Evolutionary conservation across 2,329 filamentous ascomycete species (phyloP), one percentile per base, ranked within the genome.

Genomic region (Paraphaeosphaeria sporulosa): DNA sequence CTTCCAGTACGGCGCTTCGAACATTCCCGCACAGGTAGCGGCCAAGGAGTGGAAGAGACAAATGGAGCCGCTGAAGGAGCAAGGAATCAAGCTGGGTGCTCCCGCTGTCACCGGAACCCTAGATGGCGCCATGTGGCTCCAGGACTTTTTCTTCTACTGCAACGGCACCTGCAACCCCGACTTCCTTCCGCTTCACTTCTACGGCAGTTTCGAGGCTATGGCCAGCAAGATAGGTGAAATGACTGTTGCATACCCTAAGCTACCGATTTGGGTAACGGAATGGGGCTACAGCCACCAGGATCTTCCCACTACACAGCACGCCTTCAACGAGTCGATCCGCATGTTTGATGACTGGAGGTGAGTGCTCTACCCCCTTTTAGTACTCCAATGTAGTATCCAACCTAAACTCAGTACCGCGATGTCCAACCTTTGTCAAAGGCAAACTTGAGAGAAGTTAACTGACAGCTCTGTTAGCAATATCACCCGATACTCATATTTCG

Each of bases 251-350:
- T 83, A 80, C 64, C 71, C 70, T 19, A 77, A 87, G 81, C 72
- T 77, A 77, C 82, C 85, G 3, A 86, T 94, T 62, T 94, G 91
- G 92, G 82, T 94, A 12, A 94, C 92, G 27, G 92, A 95, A 77
- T 93, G 90, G 74, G 91, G 89, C 40, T 83, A 84, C 55, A 75
- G 80, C 57, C 76, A 89, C 62, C 81, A 86, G 68, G 79, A 83
- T 27, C 82, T 92, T 17, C 60, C 73, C 1, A 77, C 82, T 0
- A 89, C 88, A 0, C 85, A 92, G 71, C 66, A 73, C 0, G 93
- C 91, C 72, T 93, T 87, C 80, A 92, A 93, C 69, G 82, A 81
- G 68, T 88, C 85, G 2, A 76, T 85, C 55, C 83, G 86, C 47
- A 92, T 88, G 75, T 86, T 94, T 62, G 91, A 94, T 74, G 81